phyloP scores from a whole-genome alignment of 129 eudicot genomes.

The Pulicaria dysenterica region DNA sequence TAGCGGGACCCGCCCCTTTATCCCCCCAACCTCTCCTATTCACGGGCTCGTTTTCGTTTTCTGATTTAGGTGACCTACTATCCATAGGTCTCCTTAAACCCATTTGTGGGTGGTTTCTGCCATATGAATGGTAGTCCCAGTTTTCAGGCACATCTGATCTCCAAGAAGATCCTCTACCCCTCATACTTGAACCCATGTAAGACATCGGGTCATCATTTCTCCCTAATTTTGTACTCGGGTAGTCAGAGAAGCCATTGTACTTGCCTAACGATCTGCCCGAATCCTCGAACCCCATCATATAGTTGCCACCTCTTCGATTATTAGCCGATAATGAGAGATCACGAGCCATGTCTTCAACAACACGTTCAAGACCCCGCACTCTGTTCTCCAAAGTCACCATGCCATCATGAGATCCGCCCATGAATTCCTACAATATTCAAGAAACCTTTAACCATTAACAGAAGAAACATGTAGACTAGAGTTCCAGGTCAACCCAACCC shows the following conservation, averaged over 20 bases:
- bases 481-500: neutral
- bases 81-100: constrained; percentile 66
- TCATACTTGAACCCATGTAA: constrained; percentile 47
- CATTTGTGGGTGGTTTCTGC: constrained; percentile 55
- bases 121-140: constrained; percentile 70
- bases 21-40: constrained; percentile 95
- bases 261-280: constrained; percentile 58
- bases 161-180: constrained; percentile 75
- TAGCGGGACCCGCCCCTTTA: constrained; percentile 62
- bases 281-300: constrained; percentile 75
- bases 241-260: constrained; percentile 72
- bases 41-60: constrained; percentile 49
- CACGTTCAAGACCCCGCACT: constrained; percentile 93
- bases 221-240: constrained; percentile 59
- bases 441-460: constrained; percentile 19
- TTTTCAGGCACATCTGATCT: constrained; percentile 70
- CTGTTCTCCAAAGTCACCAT: constrained; percentile 89
- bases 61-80: constrained; percentile 66
- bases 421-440: constrained; percentile 67
- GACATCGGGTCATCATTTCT: constrained; percentile 54
- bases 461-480: constrained; percentile 1
- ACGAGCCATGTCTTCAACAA: constrained; percentile 97
- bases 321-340: constrained; percentile 70
- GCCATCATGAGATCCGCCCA: constrained; percentile 98
- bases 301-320: constrained; percentile 67